Base-by-base conservation (phyloP, 1,284 basidiomycete species). In the Melampsora occidentalis region DNA sequence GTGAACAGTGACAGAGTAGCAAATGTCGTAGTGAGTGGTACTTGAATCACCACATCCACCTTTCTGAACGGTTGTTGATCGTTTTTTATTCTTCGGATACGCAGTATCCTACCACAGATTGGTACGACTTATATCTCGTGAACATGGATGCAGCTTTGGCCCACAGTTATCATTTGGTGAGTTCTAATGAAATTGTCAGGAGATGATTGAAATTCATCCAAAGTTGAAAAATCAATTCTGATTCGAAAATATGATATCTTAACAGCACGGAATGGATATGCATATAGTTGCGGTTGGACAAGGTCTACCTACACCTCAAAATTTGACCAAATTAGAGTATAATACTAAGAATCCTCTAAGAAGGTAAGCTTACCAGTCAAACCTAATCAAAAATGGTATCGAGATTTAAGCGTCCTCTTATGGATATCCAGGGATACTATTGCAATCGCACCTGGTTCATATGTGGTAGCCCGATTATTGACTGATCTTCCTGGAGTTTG, bases 41-140 rank as follows among this genome's bases (percentile, higher is more conserved):
- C 18, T 59, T 9, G 20, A 28, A 57, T 28, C 20, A 35, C 33
- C 35, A 6, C 28, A n/a, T 5, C 35, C 14, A 67, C 51, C 49
- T 53, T 31, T 35, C 14, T 51, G 25, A 25, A 18, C 1, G 7
- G 4, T 51, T 20, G 12, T 9, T 35, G 5, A 67, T 31, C 3
- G 20, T 22, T 14, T 46, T 49, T 1, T 25, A 1, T 48, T 35
- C 2, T 46, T 65, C n/a, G 39, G 62, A 10, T 22, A 10, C 33
- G 9, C 59, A 75, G 72, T 75, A 42, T 62, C 72, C 63, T 25
- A 75, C 72, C 2, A 20, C 46, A 16, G 72, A 68, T 57, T 75
- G 72, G 72, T 75, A 75, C n/a, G 72, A 75, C 49, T 46, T 75
- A 48, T 75, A 75, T 75, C n/a, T 75, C 14, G 28, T 62, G 7